phyloP scores from a whole-genome alignment of 805 yeast genomes.

The Ogataea degrootiae region DNA sequence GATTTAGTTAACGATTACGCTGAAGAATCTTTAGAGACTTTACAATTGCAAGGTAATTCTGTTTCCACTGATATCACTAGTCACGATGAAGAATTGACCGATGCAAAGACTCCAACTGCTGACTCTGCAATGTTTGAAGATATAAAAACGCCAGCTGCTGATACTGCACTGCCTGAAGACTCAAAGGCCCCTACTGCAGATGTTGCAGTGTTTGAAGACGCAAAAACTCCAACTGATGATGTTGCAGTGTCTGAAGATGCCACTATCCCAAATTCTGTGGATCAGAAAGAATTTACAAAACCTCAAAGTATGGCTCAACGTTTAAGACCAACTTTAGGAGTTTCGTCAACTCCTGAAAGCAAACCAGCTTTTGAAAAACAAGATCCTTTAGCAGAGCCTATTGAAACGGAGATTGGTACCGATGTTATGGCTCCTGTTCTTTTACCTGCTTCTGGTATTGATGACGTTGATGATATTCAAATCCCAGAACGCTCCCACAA shows the following conservation, averaged over 20 bases:
- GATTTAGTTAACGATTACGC: slow-evolving; percentile 10
- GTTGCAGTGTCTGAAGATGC: not conserved
- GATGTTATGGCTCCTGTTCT: slow-evolving; percentile 3
- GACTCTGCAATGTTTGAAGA: slow-evolving; percentile 4
- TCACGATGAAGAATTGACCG: slow-evolving; percentile 1
- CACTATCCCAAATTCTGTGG: not conserved
- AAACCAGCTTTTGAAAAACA: slow-evolving; percentile 5
- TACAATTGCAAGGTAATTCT: slow-evolving; percentile 6
- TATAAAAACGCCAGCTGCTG: not conserved
- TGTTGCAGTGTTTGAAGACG: not conserved
- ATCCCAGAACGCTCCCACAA: slow-evolving; percentile 33
- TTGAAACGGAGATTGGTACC: not conserved
- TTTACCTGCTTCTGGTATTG: slow-evolving; percentile 3
- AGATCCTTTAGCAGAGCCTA: not conserved
- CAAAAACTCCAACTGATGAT: not conserved
- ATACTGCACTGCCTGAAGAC: not conserved
- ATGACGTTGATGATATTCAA: slow-evolving; percentile 6
- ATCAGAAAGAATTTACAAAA: not conserved
- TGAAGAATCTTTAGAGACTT: slow-evolving; percentile 2
- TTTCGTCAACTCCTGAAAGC: slow-evolving; percentile 15
- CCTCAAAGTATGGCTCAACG: slow-evolving; percentile 41
- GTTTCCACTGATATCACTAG: slow-evolving; percentile 8
- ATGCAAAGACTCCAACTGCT: slow-evolving; percentile 1
- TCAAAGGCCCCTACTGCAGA: not conserved
- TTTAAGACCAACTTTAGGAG: slow-evolving; percentile 36